Conservation (phyloP, 2,329 filamentous ascomycete species). For the Fusarium penzigii region DNA sequence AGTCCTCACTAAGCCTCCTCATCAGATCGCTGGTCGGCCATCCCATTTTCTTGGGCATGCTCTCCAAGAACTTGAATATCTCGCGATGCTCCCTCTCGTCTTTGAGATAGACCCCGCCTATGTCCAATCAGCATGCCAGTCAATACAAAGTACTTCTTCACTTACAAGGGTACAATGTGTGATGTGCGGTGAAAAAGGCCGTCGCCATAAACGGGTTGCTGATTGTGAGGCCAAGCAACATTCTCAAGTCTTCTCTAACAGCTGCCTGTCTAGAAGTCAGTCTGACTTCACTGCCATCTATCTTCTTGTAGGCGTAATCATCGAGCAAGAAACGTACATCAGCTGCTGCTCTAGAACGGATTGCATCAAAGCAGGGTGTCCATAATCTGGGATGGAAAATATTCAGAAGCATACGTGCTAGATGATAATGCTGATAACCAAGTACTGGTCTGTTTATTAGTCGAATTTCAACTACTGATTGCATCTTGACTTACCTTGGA, state of each 20-base stretch:
- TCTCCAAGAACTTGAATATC: constrained; percentile 11
- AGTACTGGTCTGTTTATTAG: constrained; percentile 27
- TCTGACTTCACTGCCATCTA: not conserved
- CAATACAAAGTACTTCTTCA: not conserved
- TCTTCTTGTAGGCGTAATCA: no score
- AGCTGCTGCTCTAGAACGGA: constrained; percentile 15
- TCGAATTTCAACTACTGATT: not conserved
- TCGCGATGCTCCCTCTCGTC: constrained; percentile 13
- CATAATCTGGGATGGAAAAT: constrained; percentile 39
- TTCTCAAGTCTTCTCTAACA: constrained; percentile 24
- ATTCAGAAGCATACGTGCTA: constrained; percentile 39
- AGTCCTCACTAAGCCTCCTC: constrained; percentile 13
- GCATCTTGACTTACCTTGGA: constrained; percentile 9
- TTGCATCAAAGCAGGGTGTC: constrained; percentile 25
- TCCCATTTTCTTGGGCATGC: constrained; percentile 16
- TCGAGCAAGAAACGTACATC: constrained; percentile 12
- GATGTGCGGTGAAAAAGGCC: constrained; percentile 28
- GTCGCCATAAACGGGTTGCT: constrained; percentile 28
- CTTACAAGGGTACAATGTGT: constrained; percentile 29
- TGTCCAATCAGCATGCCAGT: not conserved
- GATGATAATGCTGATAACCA: constrained; percentile 42
- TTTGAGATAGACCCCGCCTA: constrained; percentile 16
- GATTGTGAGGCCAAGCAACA: constrained; percentile 27
- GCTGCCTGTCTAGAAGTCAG: constrained; percentile 13
- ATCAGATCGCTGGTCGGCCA: constrained; percentile 16